Evolutionary conservation across 345 rosid species (phyloP).

Genomic region (Turritis glabra): DNA sequence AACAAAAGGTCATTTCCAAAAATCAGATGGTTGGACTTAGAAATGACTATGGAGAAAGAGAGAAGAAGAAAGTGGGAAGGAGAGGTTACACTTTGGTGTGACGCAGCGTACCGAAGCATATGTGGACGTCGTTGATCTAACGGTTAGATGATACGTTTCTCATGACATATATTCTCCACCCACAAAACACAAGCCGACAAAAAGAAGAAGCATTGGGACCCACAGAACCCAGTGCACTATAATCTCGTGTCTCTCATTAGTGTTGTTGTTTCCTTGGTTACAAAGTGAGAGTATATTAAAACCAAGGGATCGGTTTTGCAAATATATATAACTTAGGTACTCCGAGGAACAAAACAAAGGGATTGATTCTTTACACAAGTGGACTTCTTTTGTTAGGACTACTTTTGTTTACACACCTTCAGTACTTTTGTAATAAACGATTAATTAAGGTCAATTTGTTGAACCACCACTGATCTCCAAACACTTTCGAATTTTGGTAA

Average conservation of each 20-base stretch:
- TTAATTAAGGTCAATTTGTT: conserved; percentile 25
- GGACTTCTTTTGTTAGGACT: conserved; percentile 17
- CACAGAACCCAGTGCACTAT: conserved; percentile 31
- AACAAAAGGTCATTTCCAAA: conserved; percentile 18
- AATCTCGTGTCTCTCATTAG: conserved; percentile 40
- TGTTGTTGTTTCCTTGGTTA: conserved; percentile 16
- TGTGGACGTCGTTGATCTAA: conserved; percentile 20
- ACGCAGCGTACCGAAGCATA: conserved; percentile 18
- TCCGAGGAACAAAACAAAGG: conserved; percentile 21
- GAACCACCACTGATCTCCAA: conserved; percentile 29
- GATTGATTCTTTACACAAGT: conserved; percentile 36
- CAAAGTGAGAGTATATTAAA: neutral
- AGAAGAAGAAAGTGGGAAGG: conserved; percentile 5
- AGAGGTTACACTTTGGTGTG: conserved; percentile 23
- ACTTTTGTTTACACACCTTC: conserved; percentile 18
- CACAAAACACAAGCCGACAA: conserved; percentile 36
- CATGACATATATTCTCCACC: conserved; percentile 39
- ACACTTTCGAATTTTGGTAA: conserved; percentile 18
- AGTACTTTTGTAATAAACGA: conserved; percentile 15
- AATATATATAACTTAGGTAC: neutral
- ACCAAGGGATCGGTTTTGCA: neutral
- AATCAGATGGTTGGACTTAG: conserved; percentile 39
- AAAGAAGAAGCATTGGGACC: conserved; percentile 35
- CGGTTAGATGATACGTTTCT: conserved; percentile 27
- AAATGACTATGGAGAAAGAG: conserved; percentile 5